phyloP scores from a whole-genome alignment of 495 filamentous ascomycete species.

The Tuber borchii region DNA sequence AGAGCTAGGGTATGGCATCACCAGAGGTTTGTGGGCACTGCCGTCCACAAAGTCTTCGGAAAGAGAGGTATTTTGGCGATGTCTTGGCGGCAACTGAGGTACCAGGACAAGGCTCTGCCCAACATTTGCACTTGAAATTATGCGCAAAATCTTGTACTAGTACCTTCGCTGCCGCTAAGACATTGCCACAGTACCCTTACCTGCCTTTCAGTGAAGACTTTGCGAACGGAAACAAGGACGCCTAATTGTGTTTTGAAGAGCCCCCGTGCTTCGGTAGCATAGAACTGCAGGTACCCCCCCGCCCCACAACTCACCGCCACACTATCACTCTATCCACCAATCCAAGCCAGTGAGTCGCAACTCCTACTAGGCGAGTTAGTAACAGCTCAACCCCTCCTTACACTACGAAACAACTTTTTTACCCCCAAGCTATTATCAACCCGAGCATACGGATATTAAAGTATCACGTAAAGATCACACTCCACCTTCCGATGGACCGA shows the following conservation, averaged over 20 bases:
- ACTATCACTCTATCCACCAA: neutral
- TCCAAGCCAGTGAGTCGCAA: neutral
- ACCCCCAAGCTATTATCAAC: neutral
- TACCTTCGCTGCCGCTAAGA: too few species aligned
- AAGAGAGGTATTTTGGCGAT: too few species aligned
- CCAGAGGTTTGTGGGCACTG: neutral
- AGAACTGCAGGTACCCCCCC: neutral
- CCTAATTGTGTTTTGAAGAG: neutral
- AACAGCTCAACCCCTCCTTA: neutral
- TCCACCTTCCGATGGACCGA: neutral
- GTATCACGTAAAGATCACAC: neutral
- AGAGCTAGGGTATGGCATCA: neutral
- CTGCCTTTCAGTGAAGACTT: too few species aligned
- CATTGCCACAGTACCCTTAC: too few species aligned
- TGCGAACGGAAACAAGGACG: neutral
- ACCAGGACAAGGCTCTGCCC: too few species aligned
- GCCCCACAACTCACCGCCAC: neutral
- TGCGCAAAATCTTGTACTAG: too few species aligned
- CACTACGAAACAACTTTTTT: neutral
- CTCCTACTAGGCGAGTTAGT: neutral
- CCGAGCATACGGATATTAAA: neutral
- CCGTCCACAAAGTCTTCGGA: too few species aligned
- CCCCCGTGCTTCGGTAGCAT: neutral
- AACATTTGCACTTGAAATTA: too few species aligned
- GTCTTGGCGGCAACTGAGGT: too few species aligned